phyloP scores from a whole-genome alignment of 257 asterid species.

The Lycium barbarum region DNA sequence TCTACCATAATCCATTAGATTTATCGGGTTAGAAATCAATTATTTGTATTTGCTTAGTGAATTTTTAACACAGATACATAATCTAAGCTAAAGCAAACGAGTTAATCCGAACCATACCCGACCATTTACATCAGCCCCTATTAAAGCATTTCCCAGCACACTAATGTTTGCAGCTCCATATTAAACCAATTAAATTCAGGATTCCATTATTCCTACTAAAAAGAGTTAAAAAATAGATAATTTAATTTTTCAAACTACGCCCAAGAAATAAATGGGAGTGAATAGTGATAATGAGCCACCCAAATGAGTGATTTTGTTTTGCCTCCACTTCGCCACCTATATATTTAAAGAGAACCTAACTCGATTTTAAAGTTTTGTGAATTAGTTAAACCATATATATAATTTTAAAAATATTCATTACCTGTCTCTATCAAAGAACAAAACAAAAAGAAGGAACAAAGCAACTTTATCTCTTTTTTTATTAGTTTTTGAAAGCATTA shows the following conservation, averaged over 20 bases:
- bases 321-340: neutral
- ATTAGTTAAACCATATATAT: neutral
- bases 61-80: neutral
- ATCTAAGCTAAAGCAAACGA: neutral
- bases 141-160: too few species aligned
- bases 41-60: neutral
- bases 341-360: conserved; percentile 13
- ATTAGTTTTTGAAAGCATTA: neutral
- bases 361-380: neutral
- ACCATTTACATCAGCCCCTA: too few species aligned
- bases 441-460: neutral
- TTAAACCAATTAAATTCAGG: neutral
- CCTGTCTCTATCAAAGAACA: neutral
- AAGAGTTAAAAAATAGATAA: neutral
- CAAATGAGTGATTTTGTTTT: neutral
- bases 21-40: neutral
- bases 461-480: neutral
- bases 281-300: conserved; percentile 15
- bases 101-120: too few species aligned
- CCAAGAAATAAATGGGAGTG: conserved; percentile 8
- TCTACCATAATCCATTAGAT: neutral
- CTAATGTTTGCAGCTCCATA: neutral
- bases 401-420: neutral
- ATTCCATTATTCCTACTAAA: neutral
- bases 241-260: neutral